These are phyloP conservation scores for Achlya hypogyna DNA, from an alignment of 352 stramenopile species.

Conservation along the genomic window DNA sequence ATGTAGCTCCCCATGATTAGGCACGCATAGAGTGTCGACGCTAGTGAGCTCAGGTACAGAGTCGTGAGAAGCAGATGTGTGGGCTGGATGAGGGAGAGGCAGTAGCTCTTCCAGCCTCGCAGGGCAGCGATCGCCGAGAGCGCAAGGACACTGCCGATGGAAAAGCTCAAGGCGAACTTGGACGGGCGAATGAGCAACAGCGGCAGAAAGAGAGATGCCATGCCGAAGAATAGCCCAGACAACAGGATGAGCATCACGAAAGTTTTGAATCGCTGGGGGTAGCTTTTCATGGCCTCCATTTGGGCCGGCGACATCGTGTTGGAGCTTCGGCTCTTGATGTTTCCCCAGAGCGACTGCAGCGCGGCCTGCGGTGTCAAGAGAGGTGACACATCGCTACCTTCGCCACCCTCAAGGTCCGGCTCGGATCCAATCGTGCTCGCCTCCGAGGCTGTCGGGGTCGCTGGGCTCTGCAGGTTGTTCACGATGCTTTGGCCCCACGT, in stretches of 20 bases:
- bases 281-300: slow-evolving; percentile 17
- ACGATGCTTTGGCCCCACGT: slow-evolving; percentile 18
- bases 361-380: neutral
- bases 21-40: slow-evolving; percentile 69
- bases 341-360: slow-evolving; percentile 13
- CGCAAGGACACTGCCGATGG: slow-evolving; percentile 61
- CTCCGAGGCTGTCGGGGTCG: slow-evolving; percentile 6
- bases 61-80: slow-evolving; percentile 54
- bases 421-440: neutral
- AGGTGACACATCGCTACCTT: neutral
- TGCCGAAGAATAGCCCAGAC: slow-evolving; percentile 69
- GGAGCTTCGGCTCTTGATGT: slow-evolving; percentile 15
- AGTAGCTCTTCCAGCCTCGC: slow-evolving; percentile 51
- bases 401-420: slow-evolving; percentile 5
- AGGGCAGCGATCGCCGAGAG: slow-evolving; percentile 74
- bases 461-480: slow-evolving; percentile 4
- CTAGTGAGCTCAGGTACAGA: slow-evolving; percentile 60
- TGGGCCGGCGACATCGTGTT: slow-evolving; percentile 3
- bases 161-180: slow-evolving; percentile 79
- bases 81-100: slow-evolving; percentile 45
- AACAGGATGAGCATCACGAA: slow-evolving; percentile 69
- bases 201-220: slow-evolving; percentile 69
- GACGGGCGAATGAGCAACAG: slow-evolving; percentile 71
- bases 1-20: slow-evolving; percentile 76
- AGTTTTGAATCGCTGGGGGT: slow-evolving; percentile 51